Percentiles rank a stretch among this genome's conserved stretches.
phyloP scores from a whole-genome alignment of 164 flowering plant species.

The Taxillus chinensis region DNA sequence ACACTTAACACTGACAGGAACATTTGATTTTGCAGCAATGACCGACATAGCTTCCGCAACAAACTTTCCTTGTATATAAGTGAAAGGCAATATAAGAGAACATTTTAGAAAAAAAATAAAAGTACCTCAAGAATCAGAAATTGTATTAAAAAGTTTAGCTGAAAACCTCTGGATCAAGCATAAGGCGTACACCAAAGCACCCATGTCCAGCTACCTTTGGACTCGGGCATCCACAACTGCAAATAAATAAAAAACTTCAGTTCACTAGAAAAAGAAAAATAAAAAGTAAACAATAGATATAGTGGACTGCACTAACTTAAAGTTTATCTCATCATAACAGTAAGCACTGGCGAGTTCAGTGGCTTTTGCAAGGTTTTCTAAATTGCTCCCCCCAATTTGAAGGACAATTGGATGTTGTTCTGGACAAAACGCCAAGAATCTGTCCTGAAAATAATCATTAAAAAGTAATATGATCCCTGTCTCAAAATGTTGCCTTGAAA shows the following conservation, averaged over 20 bases:
- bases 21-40: constrained; percentile 74
- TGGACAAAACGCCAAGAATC: constrained; percentile 80
- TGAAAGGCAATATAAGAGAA: constrained; percentile 24
- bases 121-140: neutral
- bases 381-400: constrained; percentile 90
- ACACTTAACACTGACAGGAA: constrained; percentile 93
- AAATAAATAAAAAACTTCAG: constrained; percentile 3
- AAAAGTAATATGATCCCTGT: no score
- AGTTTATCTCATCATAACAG: constrained; percentile 86
- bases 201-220: constrained; percentile 93
- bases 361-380: constrained; percentile 81
- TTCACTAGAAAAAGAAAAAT: neutral
- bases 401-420: constrained; percentile 92
- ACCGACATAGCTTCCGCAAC: constrained; percentile 94
- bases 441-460: constrained; percentile 48
- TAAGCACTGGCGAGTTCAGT: constrained; percentile 72
- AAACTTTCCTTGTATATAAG: constrained; percentile 65
- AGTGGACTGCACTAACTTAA: constrained; percentile 44
- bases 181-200: constrained; percentile 86
- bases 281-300: constrained; percentile 2
- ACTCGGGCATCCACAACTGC: constrained; percentile 98
- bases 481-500: no score
- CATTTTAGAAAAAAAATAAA: constrained; percentile 9
- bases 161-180: constrained; percentile 88
- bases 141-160: constrained; percentile 1